A percentile compares a stretch with the other conserved stretches of the same genome.
Conservation (phyloP, 2,329 filamentous ascomycete genomes). For the Phyllosticta citrichinensis region DNA sequence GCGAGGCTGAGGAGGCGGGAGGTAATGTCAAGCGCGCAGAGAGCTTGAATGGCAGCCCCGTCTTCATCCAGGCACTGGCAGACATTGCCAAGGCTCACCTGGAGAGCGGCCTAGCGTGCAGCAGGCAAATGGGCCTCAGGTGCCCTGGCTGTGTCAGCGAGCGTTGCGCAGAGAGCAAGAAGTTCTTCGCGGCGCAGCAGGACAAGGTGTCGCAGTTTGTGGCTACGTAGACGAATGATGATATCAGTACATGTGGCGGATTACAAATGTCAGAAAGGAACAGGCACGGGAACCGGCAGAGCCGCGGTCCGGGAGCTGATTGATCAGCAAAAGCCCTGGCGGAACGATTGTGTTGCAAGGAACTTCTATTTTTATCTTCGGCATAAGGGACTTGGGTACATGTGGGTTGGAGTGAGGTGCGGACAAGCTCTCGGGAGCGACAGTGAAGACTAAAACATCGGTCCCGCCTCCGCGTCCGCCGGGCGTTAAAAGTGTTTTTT, state of each 20-base stretch:
- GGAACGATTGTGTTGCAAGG: background rate
- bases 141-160: conserved; percentile 92
- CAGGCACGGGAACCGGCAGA: background rate
- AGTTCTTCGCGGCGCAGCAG: conserved; percentile 44
- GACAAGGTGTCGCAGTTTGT: background rate
- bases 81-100: conserved; percentile 78
- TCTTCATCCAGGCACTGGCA: conserved; percentile 84
- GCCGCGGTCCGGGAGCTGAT: background rate
- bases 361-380: background rate
- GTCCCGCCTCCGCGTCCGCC: background rate
- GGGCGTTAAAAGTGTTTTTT: background rate
- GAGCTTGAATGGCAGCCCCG: conserved; percentile 78
- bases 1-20: conserved; percentile 54
- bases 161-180: conserved; percentile 67
- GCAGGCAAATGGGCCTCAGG: conserved; percentile 75
- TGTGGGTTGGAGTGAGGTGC: background rate
- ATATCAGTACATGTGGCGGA: background rate
- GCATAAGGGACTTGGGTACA: background rate
- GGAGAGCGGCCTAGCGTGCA: conserved; percentile 58
- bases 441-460: background rate
- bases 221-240: background rate
- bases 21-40: conserved; percentile 69
- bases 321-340: background rate
- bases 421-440: background rate
- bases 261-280: background rate